These are phyloP conservation scores for Septoria linicola DNA, from an alignment of 2,329 filamentous ascomycete genomes.

Conservation along the genomic window DNA sequence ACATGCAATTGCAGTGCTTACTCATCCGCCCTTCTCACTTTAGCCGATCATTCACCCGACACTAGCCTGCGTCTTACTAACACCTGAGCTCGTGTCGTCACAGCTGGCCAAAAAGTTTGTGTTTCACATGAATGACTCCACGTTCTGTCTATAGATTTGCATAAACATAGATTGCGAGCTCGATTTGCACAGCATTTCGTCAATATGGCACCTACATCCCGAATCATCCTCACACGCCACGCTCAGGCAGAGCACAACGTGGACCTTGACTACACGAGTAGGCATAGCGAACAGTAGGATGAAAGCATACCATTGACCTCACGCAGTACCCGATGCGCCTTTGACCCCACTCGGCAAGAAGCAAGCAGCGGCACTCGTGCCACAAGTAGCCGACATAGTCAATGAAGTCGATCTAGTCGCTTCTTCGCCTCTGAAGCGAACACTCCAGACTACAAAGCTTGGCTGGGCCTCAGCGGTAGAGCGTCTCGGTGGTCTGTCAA, in stretches of 20 bases:
- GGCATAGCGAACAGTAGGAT: slow-evolving; percentile 4
- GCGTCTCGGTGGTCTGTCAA: slow-evolving; percentile 31
- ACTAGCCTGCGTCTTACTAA: too few relatives aligned
- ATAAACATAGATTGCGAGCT: background rate
- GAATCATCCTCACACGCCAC: slow-evolving; percentile 37
- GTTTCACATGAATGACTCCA: too few relatives aligned
- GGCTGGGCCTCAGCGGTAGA: slow-evolving; percentile 33
- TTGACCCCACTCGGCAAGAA: slow-evolving; percentile 37
- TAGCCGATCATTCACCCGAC: too few relatives aligned
- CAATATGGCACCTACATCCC: slow-evolving; percentile 37
- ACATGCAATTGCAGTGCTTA: too few relatives aligned
- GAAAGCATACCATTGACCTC: background rate
- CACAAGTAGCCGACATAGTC: slow-evolving; percentile 27
- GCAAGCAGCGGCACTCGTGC: slow-evolving; percentile 36
- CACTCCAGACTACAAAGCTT: slow-evolving; percentile 36
- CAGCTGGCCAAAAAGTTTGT: too few relatives aligned
- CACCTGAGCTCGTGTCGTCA: too few relatives aligned
- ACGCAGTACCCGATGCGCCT: slow-evolving; percentile 35
- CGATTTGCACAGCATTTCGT: background rate
- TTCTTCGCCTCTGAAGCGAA: slow-evolving; percentile 35
- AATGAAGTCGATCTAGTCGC: slow-evolving; percentile 33
- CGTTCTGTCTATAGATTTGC: too few relatives aligned
- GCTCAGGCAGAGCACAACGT: slow-evolving; percentile 40
- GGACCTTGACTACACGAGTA: slow-evolving; percentile 35
- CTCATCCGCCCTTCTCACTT: too few relatives aligned